A percentile compares a stretch with the other conserved stretches of the same genome.
phyloP scores from a whole-genome alignment of 2,329 filamentous ascomycete species.

The Paecilomyces variotii region DNA sequence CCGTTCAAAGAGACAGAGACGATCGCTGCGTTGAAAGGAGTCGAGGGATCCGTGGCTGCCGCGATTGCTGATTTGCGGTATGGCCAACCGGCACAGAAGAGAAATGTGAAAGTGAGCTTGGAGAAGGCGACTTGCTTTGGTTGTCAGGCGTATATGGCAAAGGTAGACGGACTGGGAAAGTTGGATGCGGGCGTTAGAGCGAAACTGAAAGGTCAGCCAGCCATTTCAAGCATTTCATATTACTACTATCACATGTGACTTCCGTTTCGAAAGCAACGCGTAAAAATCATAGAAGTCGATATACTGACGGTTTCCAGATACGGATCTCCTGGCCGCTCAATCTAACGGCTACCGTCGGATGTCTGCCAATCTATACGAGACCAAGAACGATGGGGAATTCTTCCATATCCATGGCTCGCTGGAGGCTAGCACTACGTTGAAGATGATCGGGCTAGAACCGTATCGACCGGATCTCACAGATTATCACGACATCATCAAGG shows the following conservation, averaged over 20 bases:
- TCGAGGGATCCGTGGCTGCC: slow-evolving; percentile 54
- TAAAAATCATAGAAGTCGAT: neutral
- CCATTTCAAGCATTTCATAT: neutral
- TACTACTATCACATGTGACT: neutral
- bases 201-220: slow-evolving; percentile 29
- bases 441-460: slow-evolving; percentile 61
- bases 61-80: slow-evolving; percentile 50
- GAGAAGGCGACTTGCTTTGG: slow-evolving; percentile 34
- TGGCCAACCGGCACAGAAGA: slow-evolving; percentile 32
- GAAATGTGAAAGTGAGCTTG: slow-evolving; percentile 27
- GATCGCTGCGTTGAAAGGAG: slow-evolving; percentile 48
- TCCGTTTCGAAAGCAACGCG: neutral
- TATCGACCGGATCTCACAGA: slow-evolving; percentile 53
- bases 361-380: slow-evolving; percentile 64
- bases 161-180: slow-evolving; percentile 32
- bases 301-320: slow-evolving; percentile 45
- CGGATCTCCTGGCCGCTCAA: slow-evolving; percentile 62
- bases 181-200: slow-evolving; percentile 29
- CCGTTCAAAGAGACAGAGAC: slow-evolving; percentile 49
- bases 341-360: slow-evolving; percentile 63
- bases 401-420: slow-evolving; percentile 71
- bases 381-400: slow-evolving; percentile 56
- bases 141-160: slow-evolving; percentile 35
- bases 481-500: slow-evolving; percentile 51
- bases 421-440: slow-evolving; percentile 60